Base-by-base conservation (phyloP, 805 yeast species). In the Metschnikowia baotianmanensis region DNA sequence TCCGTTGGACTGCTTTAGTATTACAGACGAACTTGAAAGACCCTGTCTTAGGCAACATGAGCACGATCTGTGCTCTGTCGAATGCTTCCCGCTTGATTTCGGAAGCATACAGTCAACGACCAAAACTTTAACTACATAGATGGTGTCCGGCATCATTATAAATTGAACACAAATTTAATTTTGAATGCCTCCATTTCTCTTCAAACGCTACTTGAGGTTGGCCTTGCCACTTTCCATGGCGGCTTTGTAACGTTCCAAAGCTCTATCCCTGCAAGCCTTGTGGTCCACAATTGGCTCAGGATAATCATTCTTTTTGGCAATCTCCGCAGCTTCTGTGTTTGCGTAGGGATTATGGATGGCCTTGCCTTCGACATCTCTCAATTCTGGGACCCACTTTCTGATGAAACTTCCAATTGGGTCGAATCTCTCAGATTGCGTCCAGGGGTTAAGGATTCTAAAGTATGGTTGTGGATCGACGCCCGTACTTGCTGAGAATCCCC, bases 391-490 rank as follows among this genome's bases (percentile, higher is more conserved):
- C 80, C 81, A 76, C 35, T 60, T 52, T 27, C 65, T 62, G 38
- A 77, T 73, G 51, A 65, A 77, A 2, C 53, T 55, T 5, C 78
- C 79, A 7, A 69, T 56, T 1, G 69, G 69, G 43, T 76, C 82
- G 45, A 67, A 75, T 46, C 65, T 71, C 46, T 67, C 69, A 21
- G 75, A 68, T 47, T 78, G 82, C 2, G 71, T 49, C 46, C 63
- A 67, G 17, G 80, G 78, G 48, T 78, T 77, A 55, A 78, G 74
- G 5, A 76, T 71, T 17, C 82, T 62, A 53, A 76, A 77, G 61
- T 72, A 77, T 2, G 82, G 82, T 51, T 77, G 82, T 1, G 77
- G 71, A 50, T 75, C 78, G 12, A 74, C 68, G 1, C 81, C 80
- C 1, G 74, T 69, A 45, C 77, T 67, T 3, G 78, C 66, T 30